Conservation (phyloP, 2,329 filamentous ascomycete genomes). For the Fusarium sp. region DNA sequence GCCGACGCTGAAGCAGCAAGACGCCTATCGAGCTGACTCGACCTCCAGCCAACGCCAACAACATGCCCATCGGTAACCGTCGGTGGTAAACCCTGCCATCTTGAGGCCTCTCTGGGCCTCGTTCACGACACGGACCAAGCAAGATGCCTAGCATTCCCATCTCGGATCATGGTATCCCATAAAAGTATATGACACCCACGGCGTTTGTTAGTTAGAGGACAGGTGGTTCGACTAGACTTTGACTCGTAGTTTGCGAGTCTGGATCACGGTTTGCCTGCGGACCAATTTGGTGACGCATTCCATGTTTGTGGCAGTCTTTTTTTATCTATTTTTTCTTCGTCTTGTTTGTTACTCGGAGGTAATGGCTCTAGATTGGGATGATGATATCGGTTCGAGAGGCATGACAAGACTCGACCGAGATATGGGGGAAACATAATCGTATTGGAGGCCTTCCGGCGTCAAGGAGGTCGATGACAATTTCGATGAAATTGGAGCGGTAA, state of each 20-base stretch:
- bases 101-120: constrained; percentile 16
- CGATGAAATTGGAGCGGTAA: constrained; percentile 18
- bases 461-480: constrained; percentile 31
- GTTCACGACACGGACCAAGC: constrained; percentile 24
- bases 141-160: constrained; percentile 25
- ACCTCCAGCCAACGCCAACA: constrained; percentile 61
- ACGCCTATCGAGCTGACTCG: constrained; percentile 52
- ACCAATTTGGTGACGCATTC: constrained; percentile 36
- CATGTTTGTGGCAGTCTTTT: constrained; percentile 16
- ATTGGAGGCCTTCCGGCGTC: constrained; percentile 24
- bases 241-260: constrained; percentile 41
- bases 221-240: constrained; percentile 45
- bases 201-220: constrained; percentile 48
- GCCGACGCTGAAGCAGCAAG: constrained; percentile 49
- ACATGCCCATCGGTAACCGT: constrained; percentile 61
- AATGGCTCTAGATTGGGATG: constrained; percentile 47
- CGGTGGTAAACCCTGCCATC: constrained; percentile 58
- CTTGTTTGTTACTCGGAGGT: constrained; percentile 40
- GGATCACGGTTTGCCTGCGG: constrained; percentile 42
- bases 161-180: constrained; percentile 23
- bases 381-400: constrained; percentile 30
- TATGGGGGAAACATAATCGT: constrained; percentile 11
- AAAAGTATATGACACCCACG: constrained; percentile 46
- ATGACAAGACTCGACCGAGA: constrained; percentile 30
- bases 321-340: constrained; percentile 8